phyloP scores from a whole-genome alignment of 1,284 basidiomycete genomes.

The Erythrobasidium hasegawianum region DNA sequence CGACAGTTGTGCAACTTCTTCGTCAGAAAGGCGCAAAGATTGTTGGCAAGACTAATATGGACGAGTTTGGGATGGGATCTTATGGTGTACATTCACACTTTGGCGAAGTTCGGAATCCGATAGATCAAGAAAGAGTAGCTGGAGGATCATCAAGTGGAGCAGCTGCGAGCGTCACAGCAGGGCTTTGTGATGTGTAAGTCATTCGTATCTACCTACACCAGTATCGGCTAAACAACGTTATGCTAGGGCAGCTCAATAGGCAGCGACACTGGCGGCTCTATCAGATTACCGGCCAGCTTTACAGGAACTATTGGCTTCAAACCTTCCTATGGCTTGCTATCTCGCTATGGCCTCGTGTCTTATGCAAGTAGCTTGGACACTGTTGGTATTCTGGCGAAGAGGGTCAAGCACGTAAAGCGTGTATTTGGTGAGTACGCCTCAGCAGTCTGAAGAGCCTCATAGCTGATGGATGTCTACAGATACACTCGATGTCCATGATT shows the following conservation, averaged over 20 bases:
- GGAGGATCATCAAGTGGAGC: conserved; percentile 82
- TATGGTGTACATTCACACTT: conserved; percentile 58
- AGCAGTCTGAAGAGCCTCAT: not conserved
- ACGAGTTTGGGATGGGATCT: conserved; percentile 98
- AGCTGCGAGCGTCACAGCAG: conserved; percentile 73
- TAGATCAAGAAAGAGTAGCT: conserved; percentile 60
- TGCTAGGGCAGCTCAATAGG: conserved; percentile 65
- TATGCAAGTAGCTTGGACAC: conserved; percentile 94
- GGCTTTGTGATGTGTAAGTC: conserved; percentile 71
- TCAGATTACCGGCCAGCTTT: conserved; percentile 86
- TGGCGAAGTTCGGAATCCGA: conserved; percentile 75
- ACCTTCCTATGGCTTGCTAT: conserved; percentile 88
- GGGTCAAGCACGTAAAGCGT: conserved; percentile 55
- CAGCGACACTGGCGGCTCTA: conserved; percentile 94
- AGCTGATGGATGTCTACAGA: conserved; percentile 53
- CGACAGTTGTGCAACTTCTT: conserved; percentile 72
- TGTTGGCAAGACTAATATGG: conserved; percentile 87
- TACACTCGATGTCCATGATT: conserved; percentile 63
- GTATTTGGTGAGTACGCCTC: conserved; percentile 61
- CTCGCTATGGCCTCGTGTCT: conserved; percentile 83
- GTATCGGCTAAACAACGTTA: not conserved
- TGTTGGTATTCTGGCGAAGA: conserved; percentile 72
- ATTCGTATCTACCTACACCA: not conserved
- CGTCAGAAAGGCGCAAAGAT: conserved; percentile 65
- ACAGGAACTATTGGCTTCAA: conserved; percentile 90